Percentiles rank a stretch among this genome's conserved stretches.
Evolutionary conservation across 2,329 filamentous ascomycete genomes (phyloP).

Genomic region (Xylaria sp.): DNA sequence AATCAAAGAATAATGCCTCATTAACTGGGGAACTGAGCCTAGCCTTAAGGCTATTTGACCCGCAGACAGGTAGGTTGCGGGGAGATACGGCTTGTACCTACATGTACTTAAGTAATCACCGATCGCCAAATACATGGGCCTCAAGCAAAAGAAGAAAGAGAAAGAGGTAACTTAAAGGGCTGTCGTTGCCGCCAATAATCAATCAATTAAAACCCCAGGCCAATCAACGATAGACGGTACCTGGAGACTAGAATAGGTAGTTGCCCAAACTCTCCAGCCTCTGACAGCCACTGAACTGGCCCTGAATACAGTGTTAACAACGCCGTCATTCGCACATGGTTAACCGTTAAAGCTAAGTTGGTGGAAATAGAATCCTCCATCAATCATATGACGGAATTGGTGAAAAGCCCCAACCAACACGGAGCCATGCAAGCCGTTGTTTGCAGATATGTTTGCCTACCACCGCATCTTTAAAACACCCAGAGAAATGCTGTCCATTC

Average conservation of each 20-base stretch:
- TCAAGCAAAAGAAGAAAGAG: not conserved
- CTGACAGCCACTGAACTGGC: not conserved
- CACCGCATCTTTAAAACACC: not conserved
- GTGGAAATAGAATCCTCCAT: slow-evolving; percentile 32
- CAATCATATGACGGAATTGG: slow-evolving; percentile 20
- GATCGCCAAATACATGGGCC: not conserved
- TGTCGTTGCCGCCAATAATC: no score
- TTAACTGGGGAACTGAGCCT: not conserved
- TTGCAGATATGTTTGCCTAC: not conserved
- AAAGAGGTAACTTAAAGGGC: not conserved
- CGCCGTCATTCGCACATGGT: not conserved
- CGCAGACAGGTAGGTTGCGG: not conserved
- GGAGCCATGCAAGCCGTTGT: not conserved
- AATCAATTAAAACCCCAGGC: not conserved
- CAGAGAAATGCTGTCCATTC: not conserved
- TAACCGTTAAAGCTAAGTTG: not conserved
- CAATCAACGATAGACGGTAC: not conserved
- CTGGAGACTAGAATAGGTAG: not conserved
- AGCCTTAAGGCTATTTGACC: not conserved
- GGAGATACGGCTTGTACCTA: not conserved
- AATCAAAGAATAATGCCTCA: not conserved
- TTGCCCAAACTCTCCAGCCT: not conserved
- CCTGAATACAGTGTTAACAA: not conserved
- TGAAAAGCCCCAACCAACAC: not conserved
- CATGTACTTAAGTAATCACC: not conserved